Conservation (phyloP, 495 filamentous ascomycete genomes). For the Penicillium cataractarum region DNA sequence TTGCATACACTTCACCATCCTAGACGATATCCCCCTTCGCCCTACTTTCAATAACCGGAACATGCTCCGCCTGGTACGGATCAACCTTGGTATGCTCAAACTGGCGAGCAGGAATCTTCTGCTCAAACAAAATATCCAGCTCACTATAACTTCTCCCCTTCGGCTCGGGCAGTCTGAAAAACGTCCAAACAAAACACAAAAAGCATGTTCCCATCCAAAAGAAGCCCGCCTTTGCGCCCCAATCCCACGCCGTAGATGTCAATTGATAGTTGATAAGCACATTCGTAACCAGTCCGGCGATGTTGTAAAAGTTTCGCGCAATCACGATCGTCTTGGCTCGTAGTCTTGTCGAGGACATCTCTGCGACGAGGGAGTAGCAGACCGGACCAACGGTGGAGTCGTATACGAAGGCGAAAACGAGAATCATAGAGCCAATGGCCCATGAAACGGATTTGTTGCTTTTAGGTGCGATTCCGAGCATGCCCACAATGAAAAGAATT, state of each 20-base stretch:
- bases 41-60: neutral
- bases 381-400: slow-evolving; percentile 73
- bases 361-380: slow-evolving; percentile 72
- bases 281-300: neutral
- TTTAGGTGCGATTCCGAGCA: neutral
- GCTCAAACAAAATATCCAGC: slow-evolving; percentile 3
- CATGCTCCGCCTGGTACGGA: slow-evolving; percentile 2
- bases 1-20: too few species aligned
- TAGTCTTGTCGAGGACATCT: slow-evolving; percentile 67
- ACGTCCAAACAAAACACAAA: slow-evolving; percentile 67
- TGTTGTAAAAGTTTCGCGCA: slow-evolving; percentile 50
- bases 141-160: slow-evolving; percentile 49
- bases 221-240: slow-evolving; percentile 69
- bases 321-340: slow-evolving; percentile 73
- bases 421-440: slow-evolving; percentile 67
- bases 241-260: slow-evolving; percentile 70
- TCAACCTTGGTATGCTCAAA: neutral
- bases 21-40: neutral
- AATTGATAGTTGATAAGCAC: slow-evolving; percentile 37
- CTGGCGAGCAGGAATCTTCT: neutral
- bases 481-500: slow-evolving; percentile 2
- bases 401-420: slow-evolving; percentile 70
- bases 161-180: slow-evolving; percentile 72
- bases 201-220: slow-evolving; percentile 74
- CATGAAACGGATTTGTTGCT: slow-evolving; percentile 30